Base-by-base conservation (phyloP, 768 basidiomycete genomes). In the Amanita rubescens region DNA sequence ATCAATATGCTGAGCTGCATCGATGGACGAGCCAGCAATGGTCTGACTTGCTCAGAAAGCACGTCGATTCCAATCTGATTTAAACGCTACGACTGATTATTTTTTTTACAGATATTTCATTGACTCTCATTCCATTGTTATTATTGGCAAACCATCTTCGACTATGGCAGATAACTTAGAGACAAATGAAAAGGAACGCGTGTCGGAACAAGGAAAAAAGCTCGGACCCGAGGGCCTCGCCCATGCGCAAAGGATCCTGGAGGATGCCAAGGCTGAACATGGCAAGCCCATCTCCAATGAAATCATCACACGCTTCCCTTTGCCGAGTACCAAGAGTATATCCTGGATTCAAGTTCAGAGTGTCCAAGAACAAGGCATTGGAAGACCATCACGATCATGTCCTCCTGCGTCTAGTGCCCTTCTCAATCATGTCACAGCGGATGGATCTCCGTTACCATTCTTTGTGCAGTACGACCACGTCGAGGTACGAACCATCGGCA, bases 401-500 rank as follows among this genome's bases (percentile, higher is more conserved):
- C 51, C 65, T 12, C 57, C 63, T 3, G 56, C 64, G 3, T 68
- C 70, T 41, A 67, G 70, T 6, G 71, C 74, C 6, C 73, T 96
- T 19, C 72, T 77, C 53, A 72, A 73, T 54, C 80, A 88, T 62
- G 72, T 99, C 22, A 74, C 80, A 49, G 65, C 70, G 2, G 93
- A 96, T 59, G 86, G 85, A 3, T 64, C 74, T 2, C 65, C 77
- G 3, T 65, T 94, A 32, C 83, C 95, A 5, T 94, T 93, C 71
- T 94, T 94, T 65, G 81, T 95, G 9, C 87, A 96, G 63, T 99
- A 91, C 62, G 89, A 96, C 61, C 90, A 94, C 66, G 92, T 95
- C 45, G 80, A 92, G 74, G 94, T 89, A 46, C 38, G 69, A 19
- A 22, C 19, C 33, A 52, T 24, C n/a, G n/a, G n/a, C n/a, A n/a